phyloP scores from a whole-genome alignment of 2,329 filamentous ascomycete genomes.

The Plenodomus tracheiphilus region DNA sequence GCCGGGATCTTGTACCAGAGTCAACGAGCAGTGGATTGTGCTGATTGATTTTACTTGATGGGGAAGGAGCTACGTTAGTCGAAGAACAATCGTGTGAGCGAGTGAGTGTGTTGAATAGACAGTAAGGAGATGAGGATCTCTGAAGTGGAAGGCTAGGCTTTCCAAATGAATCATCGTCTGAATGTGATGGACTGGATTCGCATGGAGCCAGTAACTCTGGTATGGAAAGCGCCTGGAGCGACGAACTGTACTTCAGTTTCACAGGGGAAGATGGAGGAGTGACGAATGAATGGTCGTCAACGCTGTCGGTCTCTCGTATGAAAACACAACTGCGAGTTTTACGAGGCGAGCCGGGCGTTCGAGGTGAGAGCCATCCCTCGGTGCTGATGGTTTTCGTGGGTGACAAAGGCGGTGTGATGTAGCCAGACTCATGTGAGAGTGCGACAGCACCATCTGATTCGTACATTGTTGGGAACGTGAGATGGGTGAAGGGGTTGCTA shows the following conservation, averaged over 20 bases:
- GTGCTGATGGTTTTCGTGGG: slow-evolving; percentile 41
- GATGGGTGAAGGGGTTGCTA: slow-evolving; percentile 5
- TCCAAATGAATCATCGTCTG: slow-evolving; percentile 14
- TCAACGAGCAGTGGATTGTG: neutral
- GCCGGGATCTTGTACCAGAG: neutral
- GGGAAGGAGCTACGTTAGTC: neutral
- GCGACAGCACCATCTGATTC: slow-evolving; percentile 23
- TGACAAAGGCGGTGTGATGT: slow-evolving; percentile 39
- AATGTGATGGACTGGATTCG: slow-evolving; percentile 2
- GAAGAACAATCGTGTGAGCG: slow-evolving; percentile 14
- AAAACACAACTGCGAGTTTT: slow-evolving; percentile 33
- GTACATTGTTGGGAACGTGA: slow-evolving; percentile 25
- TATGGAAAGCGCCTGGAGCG: slow-evolving; percentile 17
- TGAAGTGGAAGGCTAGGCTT: slow-evolving; percentile 5
- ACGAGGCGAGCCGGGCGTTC: slow-evolving; percentile 36
- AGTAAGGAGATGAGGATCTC: slow-evolving; percentile 1
- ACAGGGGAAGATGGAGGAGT: slow-evolving; percentile 30
- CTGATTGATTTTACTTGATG: neutral
- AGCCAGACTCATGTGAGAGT: slow-evolving; percentile 18
- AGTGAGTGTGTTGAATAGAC: slow-evolving; percentile 6
- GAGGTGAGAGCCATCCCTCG: slow-evolving; percentile 34
- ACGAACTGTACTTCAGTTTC: slow-evolving; percentile 19
- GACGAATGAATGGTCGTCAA: slow-evolving; percentile 7
- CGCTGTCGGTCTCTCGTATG: slow-evolving; percentile 18
- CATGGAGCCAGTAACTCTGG: slow-evolving; percentile 15